Percentiles rank a stretch among this genome's conserved stretches.
phyloP scores from a whole-genome alignment of 495 filamentous ascomycete species.

The Neurospora sp. region DNA sequence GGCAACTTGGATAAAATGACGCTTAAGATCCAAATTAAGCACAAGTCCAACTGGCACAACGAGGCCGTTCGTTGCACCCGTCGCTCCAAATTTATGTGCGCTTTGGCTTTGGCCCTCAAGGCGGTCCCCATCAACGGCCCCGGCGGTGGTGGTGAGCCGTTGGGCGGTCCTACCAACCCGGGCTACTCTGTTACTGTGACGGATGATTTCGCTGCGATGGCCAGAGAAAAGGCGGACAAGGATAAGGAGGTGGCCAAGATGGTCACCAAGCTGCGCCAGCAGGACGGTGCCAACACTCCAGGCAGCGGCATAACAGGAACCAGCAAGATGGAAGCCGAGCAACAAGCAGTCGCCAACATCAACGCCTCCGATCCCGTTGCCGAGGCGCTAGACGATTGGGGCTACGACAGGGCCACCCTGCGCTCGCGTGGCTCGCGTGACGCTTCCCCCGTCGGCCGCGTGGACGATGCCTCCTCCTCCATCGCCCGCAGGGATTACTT shows the following conservation, averaged over 20 bases:
- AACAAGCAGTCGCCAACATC: constrained; percentile 27
- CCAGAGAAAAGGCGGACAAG: constrained; percentile 48
- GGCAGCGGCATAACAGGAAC: background rate
- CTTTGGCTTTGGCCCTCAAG: constrained; percentile 74
- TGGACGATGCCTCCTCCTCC: constrained; percentile 11
- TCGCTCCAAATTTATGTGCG: constrained; percentile 94
- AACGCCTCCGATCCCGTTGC: constrained; percentile 26
- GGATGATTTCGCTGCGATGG: constrained; percentile 49
- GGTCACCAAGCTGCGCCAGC: constrained; percentile 23
- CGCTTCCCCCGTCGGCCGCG: constrained; percentile 21
- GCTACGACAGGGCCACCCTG: constrained; percentile 26
- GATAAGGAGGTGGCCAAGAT: constrained; percentile 56
- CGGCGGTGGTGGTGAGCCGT: constrained; percentile 56
- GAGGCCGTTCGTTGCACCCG: constrained; percentile 72
- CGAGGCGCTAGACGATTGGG: constrained; percentile 32
- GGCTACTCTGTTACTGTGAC: constrained; percentile 63
- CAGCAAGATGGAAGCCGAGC: constrained; percentile 17
- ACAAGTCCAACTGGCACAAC: constrained; percentile 97
- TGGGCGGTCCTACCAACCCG: constrained; percentile 62
- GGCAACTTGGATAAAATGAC: constrained; percentile 82
- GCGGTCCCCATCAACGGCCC: constrained; percentile 80
- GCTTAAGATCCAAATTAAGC: constrained; percentile 71
- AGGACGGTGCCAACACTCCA: background rate
- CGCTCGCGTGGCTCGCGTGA: constrained; percentile 19
- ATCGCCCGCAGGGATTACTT: constrained; percentile 15